Percentiles rank a stretch among this genome's conserved stretches.
phyloP scores from a whole-genome alignment of 164 flowering plant genomes.

The Stephania yunnanensis region DNA sequence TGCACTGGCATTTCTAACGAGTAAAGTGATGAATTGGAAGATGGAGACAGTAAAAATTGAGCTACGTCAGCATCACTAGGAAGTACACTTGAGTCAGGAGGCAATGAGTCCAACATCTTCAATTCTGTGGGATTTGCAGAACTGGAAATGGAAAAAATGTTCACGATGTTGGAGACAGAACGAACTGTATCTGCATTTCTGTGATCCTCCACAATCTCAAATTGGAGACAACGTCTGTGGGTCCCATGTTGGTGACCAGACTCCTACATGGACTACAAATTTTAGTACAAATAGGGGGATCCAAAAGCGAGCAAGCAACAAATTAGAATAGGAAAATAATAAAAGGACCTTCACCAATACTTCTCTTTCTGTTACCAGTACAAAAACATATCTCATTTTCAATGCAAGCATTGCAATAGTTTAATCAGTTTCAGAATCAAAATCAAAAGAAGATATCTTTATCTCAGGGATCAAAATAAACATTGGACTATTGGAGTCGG shows the following conservation, averaged over 20 bases:
- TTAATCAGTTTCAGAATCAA: too few species aligned
- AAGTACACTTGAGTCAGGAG: slow-evolving; percentile 15
- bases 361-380: neutral
- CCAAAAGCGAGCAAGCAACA: neutral
- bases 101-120: slow-evolving; percentile 16
- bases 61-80: slow-evolving; percentile 11
- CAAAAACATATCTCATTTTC: neutral
- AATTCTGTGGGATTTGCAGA: slow-evolving; percentile 17
- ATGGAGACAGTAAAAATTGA: slow-evolving; percentile 15
- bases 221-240: slow-evolving; percentile 46
- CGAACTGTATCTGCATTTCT: neutral
- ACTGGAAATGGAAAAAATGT: slow-evolving; percentile 6
- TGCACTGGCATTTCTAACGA: slow-evolving; percentile 7
- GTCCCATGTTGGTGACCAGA: slow-evolving; percentile 28
- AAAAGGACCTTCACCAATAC: neutral
- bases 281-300: neutral
- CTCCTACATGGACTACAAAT: slow-evolving; percentile 22
- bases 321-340: neutral
- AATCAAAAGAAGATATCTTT: too few species aligned
- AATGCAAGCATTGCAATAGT: neutral
- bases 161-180: neutral
- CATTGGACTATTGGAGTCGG: too few species aligned
- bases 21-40: slow-evolving; percentile 11
- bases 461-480: too few species aligned
- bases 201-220: slow-evolving; percentile 32